phyloP scores from a whole-genome alignment of 176 grass and related monocot genomes.

The Zoysia japonica region DNA sequence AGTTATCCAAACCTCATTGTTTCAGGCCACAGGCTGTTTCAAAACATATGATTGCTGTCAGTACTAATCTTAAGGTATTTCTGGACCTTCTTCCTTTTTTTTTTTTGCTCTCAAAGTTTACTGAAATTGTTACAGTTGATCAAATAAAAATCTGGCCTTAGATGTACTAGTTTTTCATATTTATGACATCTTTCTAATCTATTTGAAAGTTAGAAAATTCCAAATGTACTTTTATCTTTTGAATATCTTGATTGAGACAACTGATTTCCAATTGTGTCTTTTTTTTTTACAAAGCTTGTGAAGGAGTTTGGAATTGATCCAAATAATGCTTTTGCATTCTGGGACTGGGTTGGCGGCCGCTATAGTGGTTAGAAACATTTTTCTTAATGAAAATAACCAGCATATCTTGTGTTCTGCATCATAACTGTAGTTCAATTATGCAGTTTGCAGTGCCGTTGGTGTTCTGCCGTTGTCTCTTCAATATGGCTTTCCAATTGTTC shows the following conservation, averaged over 20 bases:
- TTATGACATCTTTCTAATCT: background rate
- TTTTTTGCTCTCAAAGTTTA: background rate
- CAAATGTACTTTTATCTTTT: background rate
- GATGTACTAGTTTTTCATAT: background rate
- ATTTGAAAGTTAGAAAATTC: slow-evolving; percentile 7
- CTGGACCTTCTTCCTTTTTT: background rate
- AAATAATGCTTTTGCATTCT: slow-evolving; percentile 95
- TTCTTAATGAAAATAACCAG: background rate
- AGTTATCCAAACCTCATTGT: slow-evolving; percentile 31
- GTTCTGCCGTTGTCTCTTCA: slow-evolving; percentile 95
- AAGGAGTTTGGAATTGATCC: slow-evolving; percentile 92
- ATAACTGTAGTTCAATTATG: slow-evolving; percentile 39
- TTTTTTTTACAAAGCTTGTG: slow-evolving; percentile 71
- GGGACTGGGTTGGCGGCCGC: slow-evolving; percentile 99
- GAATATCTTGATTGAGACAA: slow-evolving; percentile 1
- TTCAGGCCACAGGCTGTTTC: slow-evolving; percentile 80
- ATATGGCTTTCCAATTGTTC: slow-evolving; percentile 89
- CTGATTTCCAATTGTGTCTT: slow-evolving; percentile 27
- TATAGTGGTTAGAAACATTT: slow-evolving; percentile 81
- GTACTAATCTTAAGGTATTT: slow-evolving; percentile 88
- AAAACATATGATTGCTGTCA: slow-evolving; percentile 99
- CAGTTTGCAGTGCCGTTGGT: slow-evolving; percentile 98
- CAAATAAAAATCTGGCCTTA: background rate
- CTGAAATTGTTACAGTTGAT: background rate
- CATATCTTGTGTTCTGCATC: slow-evolving; percentile 21